Base-by-base conservation (phyloP, 2,329 filamentous ascomycete genomes). In the Nemania sp. region DNA sequence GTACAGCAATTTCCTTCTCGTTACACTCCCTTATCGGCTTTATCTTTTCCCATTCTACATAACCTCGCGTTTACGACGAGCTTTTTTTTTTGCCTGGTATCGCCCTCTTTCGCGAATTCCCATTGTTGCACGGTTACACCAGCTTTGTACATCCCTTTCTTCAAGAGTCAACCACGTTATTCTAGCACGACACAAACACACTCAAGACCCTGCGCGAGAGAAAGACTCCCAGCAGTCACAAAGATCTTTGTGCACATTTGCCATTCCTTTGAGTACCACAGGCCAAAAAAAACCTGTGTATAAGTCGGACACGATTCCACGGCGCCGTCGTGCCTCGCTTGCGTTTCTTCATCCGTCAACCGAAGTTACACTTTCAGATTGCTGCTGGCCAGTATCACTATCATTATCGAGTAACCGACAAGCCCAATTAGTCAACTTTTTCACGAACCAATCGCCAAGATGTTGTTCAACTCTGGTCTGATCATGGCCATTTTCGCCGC, bases 401-500 rank as follows among this genome's bases (percentile, higher is more conserved):
- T 26, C 37, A 23, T 33, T 23, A 12, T 6, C 36, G 34, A 22
- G 26, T 5, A 34, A 24, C 23, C n/a, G 20, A 36, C 30, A 36
- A 34, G 9, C 26, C 5, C 15, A 17, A 14, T 34, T 36, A 14
- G 15, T 12, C 33, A 7, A 36, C 15, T 7, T 9, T 36, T 15
- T 9, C 19, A 3, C 12, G 33, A 30, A 33, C 12, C 6, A 24
- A 36, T 44, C 47, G 55, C 55, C 64, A 76, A 65, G 40, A 80
- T 80, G 77, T 73, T 74, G 68, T 68, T 70, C 56, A 57, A 54
- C 49, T 55, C 68, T 43, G 60, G 68, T 22, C 56, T n/a, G n/a
- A n/a, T 73, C 56, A 57, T 77, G 58, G 69, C 72, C 57, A 63
- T 76, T 63, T 59, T 80, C 61, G 72, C 72, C 56, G 67, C 76